Evolutionary conservation across 2,329 filamentous ascomycete species (phyloP).

Genomic region (Coniella vitis): DNA sequence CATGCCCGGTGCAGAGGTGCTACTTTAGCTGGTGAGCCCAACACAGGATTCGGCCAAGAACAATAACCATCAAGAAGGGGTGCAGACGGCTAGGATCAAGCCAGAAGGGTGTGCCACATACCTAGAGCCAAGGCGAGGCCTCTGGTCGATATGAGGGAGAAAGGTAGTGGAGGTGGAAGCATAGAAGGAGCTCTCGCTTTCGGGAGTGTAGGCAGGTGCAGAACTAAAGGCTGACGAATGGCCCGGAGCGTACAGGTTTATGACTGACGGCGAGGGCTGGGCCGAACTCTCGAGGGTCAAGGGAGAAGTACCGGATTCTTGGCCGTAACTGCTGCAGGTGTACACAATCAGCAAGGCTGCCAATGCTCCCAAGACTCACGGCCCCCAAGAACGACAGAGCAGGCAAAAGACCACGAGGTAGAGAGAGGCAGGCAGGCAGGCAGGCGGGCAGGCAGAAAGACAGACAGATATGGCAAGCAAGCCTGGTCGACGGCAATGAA

Average conservation of each 20-base stretch:
- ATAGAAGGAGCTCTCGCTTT: slow-evolving; percentile 42
- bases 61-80: slow-evolving; percentile 3
- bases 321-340: slow-evolving; percentile 41
- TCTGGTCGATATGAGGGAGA: slow-evolving; percentile 45
- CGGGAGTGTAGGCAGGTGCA: slow-evolving; percentile 42
- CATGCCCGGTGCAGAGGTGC: slow-evolving; percentile 47
- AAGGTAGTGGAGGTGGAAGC: slow-evolving; percentile 34
- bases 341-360: slow-evolving; percentile 22
- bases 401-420: too few species aligned
- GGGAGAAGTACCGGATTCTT: slow-evolving; percentile 45
- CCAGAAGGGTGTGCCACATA: slow-evolving; percentile 33
- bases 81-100: slow-evolving; percentile 6
- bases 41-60: slow-evolving; percentile 4
- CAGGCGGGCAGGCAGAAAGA: too few species aligned
- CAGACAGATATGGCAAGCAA: too few species aligned
- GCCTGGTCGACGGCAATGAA: slow-evolving; percentile 3
- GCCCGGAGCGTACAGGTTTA: slow-evolving; percentile 43
- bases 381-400: too few species aligned
- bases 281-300: slow-evolving; percentile 46
- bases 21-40: slow-evolving; percentile 35
- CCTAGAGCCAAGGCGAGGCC: slow-evolving; percentile 48
- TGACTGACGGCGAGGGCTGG: slow-evolving; percentile 40
- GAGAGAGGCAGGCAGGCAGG: too few species aligned
- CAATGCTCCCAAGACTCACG: slow-evolving; percentile 12
- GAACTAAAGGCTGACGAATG: slow-evolving; percentile 38